phyloP scores from a whole-genome alignment of 2,329 filamentous ascomycete genomes.

The Dactylellina cionopaga region DNA sequence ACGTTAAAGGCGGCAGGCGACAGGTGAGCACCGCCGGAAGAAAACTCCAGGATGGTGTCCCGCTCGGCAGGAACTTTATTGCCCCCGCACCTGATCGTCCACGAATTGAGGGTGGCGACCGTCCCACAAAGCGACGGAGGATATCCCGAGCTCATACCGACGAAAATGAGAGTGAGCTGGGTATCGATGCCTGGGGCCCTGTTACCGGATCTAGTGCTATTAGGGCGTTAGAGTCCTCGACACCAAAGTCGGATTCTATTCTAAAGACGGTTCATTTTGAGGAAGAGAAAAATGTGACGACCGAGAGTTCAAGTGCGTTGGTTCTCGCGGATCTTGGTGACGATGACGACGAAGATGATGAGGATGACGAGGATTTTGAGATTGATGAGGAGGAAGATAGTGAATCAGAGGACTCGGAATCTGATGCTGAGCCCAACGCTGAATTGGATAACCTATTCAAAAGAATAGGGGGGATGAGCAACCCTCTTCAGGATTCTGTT shows the following conservation, averaged over 20 bases:
- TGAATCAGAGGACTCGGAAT: not conserved
- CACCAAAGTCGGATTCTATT: constrained; percentile 9
- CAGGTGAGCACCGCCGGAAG: constrained; percentile 55
- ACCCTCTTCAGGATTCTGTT: too few relatives aligned
- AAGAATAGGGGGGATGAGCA: too few relatives aligned
- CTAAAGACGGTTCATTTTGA: constrained; percentile 41
- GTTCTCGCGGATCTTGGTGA: constrained; percentile 27
- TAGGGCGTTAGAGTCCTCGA: not conserved
- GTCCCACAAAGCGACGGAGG: constrained; percentile 34
- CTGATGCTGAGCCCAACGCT: too few relatives aligned
- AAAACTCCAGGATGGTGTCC: constrained; percentile 55
- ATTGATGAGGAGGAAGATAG: constrained; percentile 50
- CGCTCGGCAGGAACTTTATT: constrained; percentile 54
- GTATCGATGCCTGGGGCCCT: constrained; percentile 21
- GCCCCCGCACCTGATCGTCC: constrained; percentile 55
- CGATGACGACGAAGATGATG: constrained; percentile 24
- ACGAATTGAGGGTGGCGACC: constrained; percentile 19
- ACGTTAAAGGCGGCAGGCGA: constrained; percentile 52
- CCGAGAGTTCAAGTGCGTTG: constrained; percentile 14
- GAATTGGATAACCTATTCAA: too few relatives aligned
- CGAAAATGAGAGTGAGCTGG: not conserved
- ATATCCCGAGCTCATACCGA: not conserved
- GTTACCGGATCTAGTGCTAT: not conserved
- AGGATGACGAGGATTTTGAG: constrained; percentile 34
- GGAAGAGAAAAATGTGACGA: not conserved